Conservation (phyloP, 2,329 filamentous ascomycete species). For the Rutstroemia sydowiana region DNA sequence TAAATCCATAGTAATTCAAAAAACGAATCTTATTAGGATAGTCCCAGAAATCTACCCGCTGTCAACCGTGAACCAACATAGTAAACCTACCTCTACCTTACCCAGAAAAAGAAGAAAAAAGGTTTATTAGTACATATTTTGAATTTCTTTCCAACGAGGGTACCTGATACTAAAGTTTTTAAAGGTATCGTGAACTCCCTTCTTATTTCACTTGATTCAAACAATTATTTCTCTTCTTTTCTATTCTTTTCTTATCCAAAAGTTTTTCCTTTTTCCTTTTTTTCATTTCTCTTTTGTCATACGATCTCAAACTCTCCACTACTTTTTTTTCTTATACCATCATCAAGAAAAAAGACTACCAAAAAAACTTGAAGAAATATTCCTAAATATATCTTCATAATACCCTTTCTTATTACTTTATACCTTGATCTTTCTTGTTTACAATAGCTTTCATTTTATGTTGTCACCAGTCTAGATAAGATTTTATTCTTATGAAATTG, state of each 20-base stretch:
- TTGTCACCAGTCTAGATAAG: background rate
- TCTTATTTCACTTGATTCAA: background rate
- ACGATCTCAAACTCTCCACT: background rate
- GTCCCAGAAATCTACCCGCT: background rate
- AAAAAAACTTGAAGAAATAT: no score
- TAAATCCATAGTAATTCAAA: background rate
- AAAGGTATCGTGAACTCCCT: background rate
- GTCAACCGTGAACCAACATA: background rate
- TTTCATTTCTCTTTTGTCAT: background rate
- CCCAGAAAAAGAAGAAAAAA: no score
- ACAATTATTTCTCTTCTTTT: background rate
- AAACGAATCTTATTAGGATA: background rate
- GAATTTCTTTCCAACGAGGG: no score
- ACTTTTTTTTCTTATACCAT: no score
- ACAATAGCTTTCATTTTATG: background rate
- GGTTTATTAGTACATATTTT: no score
- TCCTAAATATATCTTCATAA: no score
- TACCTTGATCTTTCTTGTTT: background rate
- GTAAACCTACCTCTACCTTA: background rate
- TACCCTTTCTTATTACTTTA: background rate
- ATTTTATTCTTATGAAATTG: background rate
- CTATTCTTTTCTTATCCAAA: background rate
- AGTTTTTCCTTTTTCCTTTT: background rate
- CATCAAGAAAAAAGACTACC: no score
- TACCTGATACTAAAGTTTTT: background rate